Evolutionary conservation across 2,329 filamentous ascomycete genomes (phyloP), one percentile per base, ranked within the genome.

Genomic region (Paracoccidioides lutzii): DNA sequence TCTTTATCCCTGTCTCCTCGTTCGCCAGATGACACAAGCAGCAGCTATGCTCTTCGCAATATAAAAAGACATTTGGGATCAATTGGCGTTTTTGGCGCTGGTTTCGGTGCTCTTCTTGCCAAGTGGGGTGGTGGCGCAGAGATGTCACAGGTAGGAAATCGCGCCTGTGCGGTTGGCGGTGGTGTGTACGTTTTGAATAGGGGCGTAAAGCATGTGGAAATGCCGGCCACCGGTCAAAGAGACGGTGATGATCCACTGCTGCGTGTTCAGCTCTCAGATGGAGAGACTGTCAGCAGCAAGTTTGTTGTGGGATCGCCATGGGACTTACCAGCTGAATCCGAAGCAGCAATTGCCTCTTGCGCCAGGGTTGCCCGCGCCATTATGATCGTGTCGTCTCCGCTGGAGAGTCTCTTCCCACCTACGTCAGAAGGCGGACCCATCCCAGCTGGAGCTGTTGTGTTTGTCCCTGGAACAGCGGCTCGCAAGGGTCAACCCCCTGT

Each of bases 61-160:
- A 87, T 97, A 56, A 79, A 85, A 61, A 82, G 84, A 46, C 90
- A 98, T 70, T 74, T 97, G 52, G 80, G 81, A 12, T 96, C 91
- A 0, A 90, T 94, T 71, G 90, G 91, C 6, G 75, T 88, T 4
- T 91, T 96, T 63, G 91, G 91, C 0, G 81, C 87, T 50, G 90
- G 91, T 8, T 97, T 97, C 67, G 88, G 88, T 53, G 88, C 89
- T 49, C 82, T 98, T 10, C 81, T 95, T 61, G 85, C 90, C 28
- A 96, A 95, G 76, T 98, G 90, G 85, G 91, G 91, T 49, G 90
- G 91, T 33, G 77, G 87, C 49, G 86, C 89, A 37, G 91, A 98
- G 71, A 82, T 97, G 58, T 83, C 87, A 35, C 91, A 98, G 74
- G 90, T 95, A 30, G 88, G 84, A 4, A 97, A 93, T 68, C 86